Conservation (phyloP, 1,139 yeast genomes). For the Cylindricascospora bacillispora region DNA sequence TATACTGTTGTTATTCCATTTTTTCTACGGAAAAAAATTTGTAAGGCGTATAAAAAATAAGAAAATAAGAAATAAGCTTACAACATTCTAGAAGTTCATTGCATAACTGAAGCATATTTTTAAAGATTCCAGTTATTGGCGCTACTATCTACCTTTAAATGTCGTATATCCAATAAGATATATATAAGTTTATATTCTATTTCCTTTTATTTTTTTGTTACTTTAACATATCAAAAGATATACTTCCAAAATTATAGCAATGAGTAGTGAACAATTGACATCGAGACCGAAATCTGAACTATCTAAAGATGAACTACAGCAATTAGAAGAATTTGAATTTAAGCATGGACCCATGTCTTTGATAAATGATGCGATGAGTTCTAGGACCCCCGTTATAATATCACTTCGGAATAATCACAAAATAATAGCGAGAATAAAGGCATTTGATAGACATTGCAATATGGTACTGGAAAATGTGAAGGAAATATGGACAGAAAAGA, state of each 20-base stretch:
- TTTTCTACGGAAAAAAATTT: no score
- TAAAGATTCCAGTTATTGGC: no score
- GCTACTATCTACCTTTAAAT: no score
- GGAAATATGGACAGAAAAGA: constrained; percentile 82
- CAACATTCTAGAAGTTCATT: no score
- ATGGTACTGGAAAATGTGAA: constrained; percentile 86
- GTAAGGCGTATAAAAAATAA: no score
- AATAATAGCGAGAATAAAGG: constrained; percentile 77
- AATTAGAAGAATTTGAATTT: constrained; percentile 82
- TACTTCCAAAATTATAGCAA: neutral
- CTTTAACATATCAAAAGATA: no score
- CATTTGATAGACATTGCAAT: constrained; percentile 93
- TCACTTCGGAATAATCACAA: constrained; percentile 91
- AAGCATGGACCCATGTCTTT: constrained; percentile 85
- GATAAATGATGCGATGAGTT: constrained; percentile 64
- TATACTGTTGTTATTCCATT: no score
- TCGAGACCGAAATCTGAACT: constrained; percentile 71
- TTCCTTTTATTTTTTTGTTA: no score
- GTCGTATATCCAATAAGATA: no score
- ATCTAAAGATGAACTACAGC: constrained; percentile 65
- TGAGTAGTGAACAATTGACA: constrained; percentile 43
- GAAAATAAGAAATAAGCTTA: no score
- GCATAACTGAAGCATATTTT: no score
- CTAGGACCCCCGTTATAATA: constrained; percentile 67
- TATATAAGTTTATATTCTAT: no score